phyloP scores from a whole-genome alignment of 1,284 basidiomycete species.

The Austroboletus novae-zelandiae region DNA sequence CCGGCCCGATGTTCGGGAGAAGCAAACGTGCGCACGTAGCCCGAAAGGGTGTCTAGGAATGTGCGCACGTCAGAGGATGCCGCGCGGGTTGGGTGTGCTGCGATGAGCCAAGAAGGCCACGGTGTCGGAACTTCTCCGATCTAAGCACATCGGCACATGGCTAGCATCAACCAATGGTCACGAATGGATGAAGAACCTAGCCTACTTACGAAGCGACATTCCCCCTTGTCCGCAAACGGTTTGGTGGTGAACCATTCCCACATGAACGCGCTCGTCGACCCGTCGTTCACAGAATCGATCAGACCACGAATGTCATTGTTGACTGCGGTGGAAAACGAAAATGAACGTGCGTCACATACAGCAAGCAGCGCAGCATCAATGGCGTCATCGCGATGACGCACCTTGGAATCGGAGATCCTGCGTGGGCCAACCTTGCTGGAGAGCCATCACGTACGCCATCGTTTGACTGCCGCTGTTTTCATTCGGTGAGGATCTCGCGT shows the following conservation, averaged over 20 bases:
- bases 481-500: background rate
- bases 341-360: background rate
- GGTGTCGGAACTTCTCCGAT: slow-evolving; percentile 89
- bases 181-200: background rate
- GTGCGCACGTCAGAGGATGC: slow-evolving; percentile 46
- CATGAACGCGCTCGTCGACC: slow-evolving; percentile 80
- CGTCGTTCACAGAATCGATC: slow-evolving; percentile 87
- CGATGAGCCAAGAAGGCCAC: slow-evolving; percentile 96
- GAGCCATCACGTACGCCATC: slow-evolving; percentile 93
- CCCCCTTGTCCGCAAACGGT: slow-evolving; percentile 81
- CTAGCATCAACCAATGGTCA: background rate
- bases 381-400: slow-evolving; percentile 29
- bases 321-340: slow-evolving; percentile 44
- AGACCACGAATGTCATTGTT: slow-evolving; percentile 91
- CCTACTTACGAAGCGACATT: slow-evolving; percentile 75
- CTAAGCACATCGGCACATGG: slow-evolving; percentile 35
- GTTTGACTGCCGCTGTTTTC: slow-evolving; percentile 75
- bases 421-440: slow-evolving; percentile 81
- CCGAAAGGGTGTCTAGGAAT: slow-evolving; percentile 68
- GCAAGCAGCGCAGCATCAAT: background rate
- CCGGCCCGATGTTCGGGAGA: slow-evolving; percentile 57
- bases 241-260: slow-evolving; percentile 99
- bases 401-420: slow-evolving; percentile 75
- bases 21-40: slow-evolving; percentile 69
- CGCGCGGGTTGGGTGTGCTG: slow-evolving; percentile 71